Conservation (phyloP, 176 grass and related monocot genomes). For the Oryza punctata region DNA sequence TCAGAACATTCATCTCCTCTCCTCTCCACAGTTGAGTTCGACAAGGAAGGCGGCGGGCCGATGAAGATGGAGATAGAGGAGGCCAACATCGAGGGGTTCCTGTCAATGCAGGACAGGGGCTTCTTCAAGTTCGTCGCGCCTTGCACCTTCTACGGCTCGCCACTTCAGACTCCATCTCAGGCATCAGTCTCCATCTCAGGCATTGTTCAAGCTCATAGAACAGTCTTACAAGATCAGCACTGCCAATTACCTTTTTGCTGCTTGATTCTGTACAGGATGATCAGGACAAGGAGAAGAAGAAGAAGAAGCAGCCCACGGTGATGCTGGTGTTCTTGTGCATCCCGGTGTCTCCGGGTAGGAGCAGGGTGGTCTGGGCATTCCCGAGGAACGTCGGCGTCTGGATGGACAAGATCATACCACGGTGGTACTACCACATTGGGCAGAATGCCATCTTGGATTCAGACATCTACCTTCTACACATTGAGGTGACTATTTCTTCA, state of each 20-base stretch:
- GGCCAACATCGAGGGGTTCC: conserved; percentile 56
- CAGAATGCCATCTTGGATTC: conserved; percentile 81
- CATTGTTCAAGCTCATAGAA: neutral
- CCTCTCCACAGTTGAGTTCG: conserved; percentile 72
- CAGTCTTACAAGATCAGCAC: neutral
- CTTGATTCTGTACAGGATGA: no score
- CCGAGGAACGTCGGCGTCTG: conserved; percentile 46
- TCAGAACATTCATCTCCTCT: conserved; percentile 22
- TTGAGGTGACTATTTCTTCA: conserved; percentile 49
- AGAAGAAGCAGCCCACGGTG: conserved; percentile 35
- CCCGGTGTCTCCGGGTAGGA: conserved; percentile 67
- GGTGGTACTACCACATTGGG: conserved; percentile 57
- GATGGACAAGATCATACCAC: conserved; percentile 67
- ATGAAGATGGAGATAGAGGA: conserved; percentile 61
- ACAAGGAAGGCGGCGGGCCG: conserved; percentile 70
- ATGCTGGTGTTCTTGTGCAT: conserved; percentile 73
- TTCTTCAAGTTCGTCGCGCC: conserved; percentile 61
- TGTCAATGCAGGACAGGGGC: conserved; percentile 36
- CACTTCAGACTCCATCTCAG: neutral
- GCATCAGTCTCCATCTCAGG: neutral
- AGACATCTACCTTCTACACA: conserved; percentile 82
- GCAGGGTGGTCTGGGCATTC: conserved; percentile 66
- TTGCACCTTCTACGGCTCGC: conserved; percentile 41
- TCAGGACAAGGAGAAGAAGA: neutral
- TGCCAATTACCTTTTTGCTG: neutral